Evolutionary conservation across 1,284 basidiomycete genomes (phyloP).

Genomic region (Sanghuangporus baumii): DNA sequence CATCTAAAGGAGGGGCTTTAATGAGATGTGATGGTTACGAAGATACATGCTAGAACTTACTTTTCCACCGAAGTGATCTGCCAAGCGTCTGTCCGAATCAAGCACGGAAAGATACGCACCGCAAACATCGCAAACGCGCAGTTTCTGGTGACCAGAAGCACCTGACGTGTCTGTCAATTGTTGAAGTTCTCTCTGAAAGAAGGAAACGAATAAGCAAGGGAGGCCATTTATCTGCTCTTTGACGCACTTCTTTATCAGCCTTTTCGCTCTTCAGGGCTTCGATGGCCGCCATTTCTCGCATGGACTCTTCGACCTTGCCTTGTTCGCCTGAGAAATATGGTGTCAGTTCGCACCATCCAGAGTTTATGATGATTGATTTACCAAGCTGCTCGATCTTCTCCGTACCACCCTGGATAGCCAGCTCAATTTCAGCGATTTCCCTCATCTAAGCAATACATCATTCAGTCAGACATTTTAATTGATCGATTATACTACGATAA

Average conservation of each 20-base stretch:
- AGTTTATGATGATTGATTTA: slow-evolving; percentile 31
- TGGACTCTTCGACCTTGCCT: slow-evolving; percentile 97
- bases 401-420: slow-evolving; percentile 96
- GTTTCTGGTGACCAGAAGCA: slow-evolving; percentile 97
- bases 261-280: slow-evolving; percentile 98
- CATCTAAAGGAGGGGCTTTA: slow-evolving; percentile 57
- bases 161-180: slow-evolving; percentile 97
- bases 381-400: slow-evolving; percentile 96
- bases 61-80: slow-evolving; percentile 99
- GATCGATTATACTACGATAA: background rate
- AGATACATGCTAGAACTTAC: slow-evolving; percentile 39
- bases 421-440: slow-evolving; percentile 98
- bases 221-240: background rate
- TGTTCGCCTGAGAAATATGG: slow-evolving; percentile 67
- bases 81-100: slow-evolving; percentile 96
- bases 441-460: slow-evolving; percentile 68
- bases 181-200: slow-evolving; percentile 80
- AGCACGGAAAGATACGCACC: slow-evolving; percentile 97
- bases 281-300: slow-evolving; percentile 95
- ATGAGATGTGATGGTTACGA: background rate
- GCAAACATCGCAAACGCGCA: slow-evolving; percentile 98
- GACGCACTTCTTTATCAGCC: slow-evolving; percentile 83
- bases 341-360: slow-evolving; percentile 15
- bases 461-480: background rate
- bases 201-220: background rate